phyloP scores from a whole-genome alignment of 257 asterid species.

The Nicotiana otophora region DNA sequence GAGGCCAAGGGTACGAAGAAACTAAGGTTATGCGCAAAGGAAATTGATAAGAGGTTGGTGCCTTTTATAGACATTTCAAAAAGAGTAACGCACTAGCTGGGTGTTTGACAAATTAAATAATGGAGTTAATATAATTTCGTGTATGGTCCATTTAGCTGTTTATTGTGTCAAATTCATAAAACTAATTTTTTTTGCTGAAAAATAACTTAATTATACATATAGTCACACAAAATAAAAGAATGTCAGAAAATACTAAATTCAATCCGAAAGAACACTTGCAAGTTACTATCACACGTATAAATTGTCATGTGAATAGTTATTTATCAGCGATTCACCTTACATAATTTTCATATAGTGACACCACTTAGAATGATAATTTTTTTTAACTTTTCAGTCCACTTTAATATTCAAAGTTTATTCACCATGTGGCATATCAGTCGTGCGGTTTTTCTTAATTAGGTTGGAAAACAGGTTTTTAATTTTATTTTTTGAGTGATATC shows the following conservation, averaged over 20 bases:
- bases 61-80: conserved; percentile 16
- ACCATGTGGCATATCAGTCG: too few relatives aligned
- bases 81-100: not conserved
- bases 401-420: too few relatives aligned
- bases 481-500: not conserved
- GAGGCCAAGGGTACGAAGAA: not conserved
- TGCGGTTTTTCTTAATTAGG: too few relatives aligned
- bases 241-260: not conserved
- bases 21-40: not conserved
- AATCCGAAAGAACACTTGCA: not conserved
- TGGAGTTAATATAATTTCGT: not conserved
- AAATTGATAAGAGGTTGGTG: not conserved
- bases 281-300: not conserved
- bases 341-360: too few relatives aligned
- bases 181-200: too few relatives aligned
- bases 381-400: too few relatives aligned
- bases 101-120: not conserved
- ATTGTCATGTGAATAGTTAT: not conserved
- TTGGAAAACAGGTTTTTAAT: too few relatives aligned
- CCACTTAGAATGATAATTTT: too few relatives aligned
- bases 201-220: too few relatives aligned
- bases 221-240: not conserved
- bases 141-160: not conserved
- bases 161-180: not conserved
- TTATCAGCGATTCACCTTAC: too few relatives aligned